Conservation (phyloP, 2,329 filamentous ascomycete genomes). For the Talaromyces sp. region DNA sequence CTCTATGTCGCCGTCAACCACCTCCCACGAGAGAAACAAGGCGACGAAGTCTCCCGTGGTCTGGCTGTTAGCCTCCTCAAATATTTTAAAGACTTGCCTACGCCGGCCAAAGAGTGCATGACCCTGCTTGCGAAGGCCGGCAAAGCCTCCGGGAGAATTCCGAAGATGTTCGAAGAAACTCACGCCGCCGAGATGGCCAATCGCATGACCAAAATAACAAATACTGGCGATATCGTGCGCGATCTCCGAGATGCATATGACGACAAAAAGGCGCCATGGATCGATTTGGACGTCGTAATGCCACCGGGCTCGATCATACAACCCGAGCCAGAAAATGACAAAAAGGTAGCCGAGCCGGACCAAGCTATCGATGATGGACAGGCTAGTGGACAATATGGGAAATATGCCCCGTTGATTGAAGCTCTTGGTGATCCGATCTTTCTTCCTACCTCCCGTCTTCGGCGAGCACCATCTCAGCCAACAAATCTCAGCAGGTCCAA, state of each 20-base stretch:
- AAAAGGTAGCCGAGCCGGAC: slow-evolving; percentile 53
- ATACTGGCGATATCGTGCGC: slow-evolving; percentile 65
- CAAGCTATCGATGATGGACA: slow-evolving; percentile 23
- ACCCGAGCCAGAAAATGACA: slow-evolving; percentile 51
- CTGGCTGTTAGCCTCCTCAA: slow-evolving; percentile 90
- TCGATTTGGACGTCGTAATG: slow-evolving; percentile 83
- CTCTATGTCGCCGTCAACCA: slow-evolving; percentile 87
- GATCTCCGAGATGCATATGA: slow-evolving; percentile 72
- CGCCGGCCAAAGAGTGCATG: slow-evolving; percentile 68
- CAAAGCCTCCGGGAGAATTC: slow-evolving; percentile 57
- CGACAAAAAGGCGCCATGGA: slow-evolving; percentile 75
- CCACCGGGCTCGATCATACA: slow-evolving; percentile 65
- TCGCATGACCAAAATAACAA: slow-evolving; percentile 77
- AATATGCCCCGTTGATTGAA: slow-evolving; percentile 71
- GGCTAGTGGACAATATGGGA: slow-evolving; percentile 58
- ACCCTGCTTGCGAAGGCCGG: slow-evolving; percentile 49
- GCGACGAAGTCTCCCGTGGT: slow-evolving; percentile 86
- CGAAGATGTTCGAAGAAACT: slow-evolving; percentile 77
- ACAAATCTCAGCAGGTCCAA: slow-evolving; percentile 73
- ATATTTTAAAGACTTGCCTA: slow-evolving; percentile 85
- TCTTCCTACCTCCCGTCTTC: slow-evolving; percentile 76
- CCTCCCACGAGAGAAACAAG: slow-evolving; percentile 88
- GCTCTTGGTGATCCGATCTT: slow-evolving; percentile 81
- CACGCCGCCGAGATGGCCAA: slow-evolving; percentile 89
- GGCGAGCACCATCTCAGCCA: slow-evolving; percentile 81